Conservation (phyloP, 1,284 basidiomycete species). For the Porodaedalea pini region DNA sequence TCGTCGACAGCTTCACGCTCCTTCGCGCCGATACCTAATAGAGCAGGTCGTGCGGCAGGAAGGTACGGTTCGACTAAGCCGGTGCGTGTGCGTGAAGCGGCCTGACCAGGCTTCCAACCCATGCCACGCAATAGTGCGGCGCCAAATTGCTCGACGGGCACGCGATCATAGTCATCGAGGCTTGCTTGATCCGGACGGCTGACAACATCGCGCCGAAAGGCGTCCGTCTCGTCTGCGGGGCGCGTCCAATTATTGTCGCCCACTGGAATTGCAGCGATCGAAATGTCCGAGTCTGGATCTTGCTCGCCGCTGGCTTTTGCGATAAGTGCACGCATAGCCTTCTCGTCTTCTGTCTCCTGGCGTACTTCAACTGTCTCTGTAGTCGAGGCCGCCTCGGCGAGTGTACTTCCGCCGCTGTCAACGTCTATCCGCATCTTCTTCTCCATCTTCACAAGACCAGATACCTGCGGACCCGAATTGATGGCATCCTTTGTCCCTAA, state of each 20-base stretch:
- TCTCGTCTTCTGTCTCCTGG: conserved; percentile 64
- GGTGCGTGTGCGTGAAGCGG: conserved; percentile 60
- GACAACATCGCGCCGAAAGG: conserved; percentile 74
- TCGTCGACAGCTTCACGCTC: conserved; percentile 68
- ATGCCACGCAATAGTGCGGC: conserved; percentile 92
- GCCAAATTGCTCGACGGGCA: conserved; percentile 92
- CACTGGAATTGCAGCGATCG: conserved; percentile 53
- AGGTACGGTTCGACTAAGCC: conserved; percentile 73
- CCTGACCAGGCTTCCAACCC: conserved; percentile 89
- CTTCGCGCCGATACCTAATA: conserved; percentile 91
- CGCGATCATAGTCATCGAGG: conserved; percentile 83
- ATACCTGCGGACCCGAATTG: conserved; percentile 62
- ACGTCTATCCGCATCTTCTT: conserved; percentile 29
- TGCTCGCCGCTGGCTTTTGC: conserved; percentile 43
- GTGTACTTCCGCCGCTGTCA: not conserved
- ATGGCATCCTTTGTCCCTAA: conserved; percentile 68
- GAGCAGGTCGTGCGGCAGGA: conserved; percentile 74
- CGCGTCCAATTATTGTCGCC: conserved; percentile 25
- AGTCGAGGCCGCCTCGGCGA: conserved; percentile 11
- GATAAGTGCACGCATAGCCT: conserved; percentile 70
- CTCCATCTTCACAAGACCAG: conserved; percentile 54
- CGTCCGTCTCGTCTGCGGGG: conserved; percentile 70
- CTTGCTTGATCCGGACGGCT: conserved; percentile 75
- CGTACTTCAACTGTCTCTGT: conserved; percentile 30
- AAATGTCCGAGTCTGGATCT: conserved; percentile 38